Conservation (phyloP, 2,329 filamentous ascomycete genomes). For the Corynespora cassiicola region DNA sequence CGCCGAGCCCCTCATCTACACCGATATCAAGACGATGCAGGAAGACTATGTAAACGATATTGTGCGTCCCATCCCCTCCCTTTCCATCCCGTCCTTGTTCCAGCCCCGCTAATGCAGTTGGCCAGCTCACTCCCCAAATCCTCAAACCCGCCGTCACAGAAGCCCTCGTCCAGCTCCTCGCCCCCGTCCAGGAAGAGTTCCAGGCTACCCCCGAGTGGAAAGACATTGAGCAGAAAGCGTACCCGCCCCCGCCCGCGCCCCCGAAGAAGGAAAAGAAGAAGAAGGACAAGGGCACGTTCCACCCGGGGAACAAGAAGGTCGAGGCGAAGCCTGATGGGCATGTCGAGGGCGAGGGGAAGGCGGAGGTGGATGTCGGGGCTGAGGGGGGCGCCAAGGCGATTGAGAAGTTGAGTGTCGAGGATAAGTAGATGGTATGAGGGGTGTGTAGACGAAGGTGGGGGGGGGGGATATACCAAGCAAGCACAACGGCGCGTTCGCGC, state of each 20-base stretch:
- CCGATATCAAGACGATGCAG: conserved; percentile 74
- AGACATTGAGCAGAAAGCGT: conserved; percentile 76
- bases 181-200: conserved; percentile 78
- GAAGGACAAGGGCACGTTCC: conserved; percentile 76
- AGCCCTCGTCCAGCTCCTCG: conserved; percentile 75
- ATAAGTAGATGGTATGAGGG: conserved; percentile 29
- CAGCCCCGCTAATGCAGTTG: no score
- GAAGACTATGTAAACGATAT: conserved; percentile 82
- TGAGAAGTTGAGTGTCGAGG: conserved; percentile 38
- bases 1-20: conserved; percentile 82
- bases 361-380: conserved; percentile 49
- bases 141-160: conserved; percentile 84
- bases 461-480: no score
- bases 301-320: conserved; percentile 54
- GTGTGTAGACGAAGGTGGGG: no score
- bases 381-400: conserved; percentile 41
- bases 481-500: no score
- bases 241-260: conserved; percentile 71
- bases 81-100: neutral
- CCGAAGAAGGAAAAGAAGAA: conserved; percentile 73
- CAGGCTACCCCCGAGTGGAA: conserved; percentile 79
- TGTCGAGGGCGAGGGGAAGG: conserved; percentile 51
- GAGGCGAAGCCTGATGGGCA: conserved; percentile 54
- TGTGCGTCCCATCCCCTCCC: conserved; percentile 55
- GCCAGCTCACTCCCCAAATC: conserved; percentile 80